These are phyloP conservation scores for Xylariales sp. DNA, from an alignment of 2,329 filamentous ascomycete genomes.

Conservation along the genomic window DNA sequence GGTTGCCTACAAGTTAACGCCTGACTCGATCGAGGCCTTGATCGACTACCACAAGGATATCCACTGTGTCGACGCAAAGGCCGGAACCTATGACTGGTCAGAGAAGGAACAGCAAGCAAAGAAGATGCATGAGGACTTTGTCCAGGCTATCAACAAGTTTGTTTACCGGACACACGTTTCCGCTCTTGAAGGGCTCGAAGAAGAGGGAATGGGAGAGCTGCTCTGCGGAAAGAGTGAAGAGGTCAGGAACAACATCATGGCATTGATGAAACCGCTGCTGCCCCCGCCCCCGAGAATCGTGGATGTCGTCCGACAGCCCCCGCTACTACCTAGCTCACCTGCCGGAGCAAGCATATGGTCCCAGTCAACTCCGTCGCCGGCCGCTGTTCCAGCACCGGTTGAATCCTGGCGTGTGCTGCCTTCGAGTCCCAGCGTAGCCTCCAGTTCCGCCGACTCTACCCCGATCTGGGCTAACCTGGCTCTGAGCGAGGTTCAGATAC, in stretches of 20 bases:
- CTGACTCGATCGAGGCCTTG: slow-evolving; percentile 87
- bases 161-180: slow-evolving; percentile 87
- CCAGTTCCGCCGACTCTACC: slow-evolving; percentile 65
- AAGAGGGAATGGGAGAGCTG: slow-evolving; percentile 91
- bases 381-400: slow-evolving; percentile 63
- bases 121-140: slow-evolving; percentile 94
- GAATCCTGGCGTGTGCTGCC: slow-evolving; percentile 89
- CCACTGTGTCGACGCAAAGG: slow-evolving; percentile 85
- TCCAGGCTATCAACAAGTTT: slow-evolving; percentile 95
- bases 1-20: slow-evolving; percentile 95
- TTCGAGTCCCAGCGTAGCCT: slow-evolving; percentile 78
- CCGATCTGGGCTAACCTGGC: slow-evolving; percentile 77
- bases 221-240: slow-evolving; percentile 89
- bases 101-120: slow-evolving; percentile 96
- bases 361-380: slow-evolving; percentile 60
- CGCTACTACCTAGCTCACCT: slow-evolving; percentile 79
- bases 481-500: slow-evolving; percentile 68
- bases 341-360: slow-evolving; percentile 76
- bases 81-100: slow-evolving; percentile 88
- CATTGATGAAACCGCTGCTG: slow-evolving; percentile 81
- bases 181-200: slow-evolving; percentile 91
- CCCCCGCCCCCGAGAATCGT: slow-evolving; percentile 83
- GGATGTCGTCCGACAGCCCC: slow-evolving; percentile 82
- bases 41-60: slow-evolving; percentile 96
- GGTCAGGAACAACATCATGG: slow-evolving; percentile 82